Evolutionary conservation across 495 filamentous ascomycete genomes (phyloP).

Genomic region (Neurospora tetrasperma): DNA sequence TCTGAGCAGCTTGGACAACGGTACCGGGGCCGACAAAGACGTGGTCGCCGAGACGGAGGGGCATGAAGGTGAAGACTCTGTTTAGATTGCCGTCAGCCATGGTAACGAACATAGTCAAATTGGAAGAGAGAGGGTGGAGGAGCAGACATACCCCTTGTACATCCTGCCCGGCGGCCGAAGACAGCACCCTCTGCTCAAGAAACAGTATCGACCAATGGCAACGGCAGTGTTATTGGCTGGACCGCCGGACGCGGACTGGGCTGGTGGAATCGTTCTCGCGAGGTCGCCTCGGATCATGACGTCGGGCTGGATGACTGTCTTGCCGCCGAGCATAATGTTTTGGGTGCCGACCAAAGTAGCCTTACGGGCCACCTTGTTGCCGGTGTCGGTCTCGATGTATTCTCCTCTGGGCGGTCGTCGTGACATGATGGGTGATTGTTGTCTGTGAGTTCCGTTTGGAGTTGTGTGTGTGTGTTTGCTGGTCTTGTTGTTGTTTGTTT

Average conservation of each 20-base stretch:
- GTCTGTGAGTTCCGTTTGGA: neutral
- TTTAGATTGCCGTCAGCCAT: neutral
- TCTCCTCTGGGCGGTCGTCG: slow-evolving; percentile 72
- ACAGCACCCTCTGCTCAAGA: slow-evolving; percentile 62
- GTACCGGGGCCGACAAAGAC: slow-evolving; percentile 70
- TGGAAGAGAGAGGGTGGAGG: neutral
- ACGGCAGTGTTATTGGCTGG: slow-evolving; percentile 55
- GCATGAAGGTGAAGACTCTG: slow-evolving; percentile 60
- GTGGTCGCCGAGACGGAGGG: slow-evolving; percentile 85
- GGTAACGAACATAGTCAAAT: neutral
- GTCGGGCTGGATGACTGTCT: slow-evolving; percentile 85
- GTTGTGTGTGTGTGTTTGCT: neutral
- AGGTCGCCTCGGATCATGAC: slow-evolving; percentile 90
- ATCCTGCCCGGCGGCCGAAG: slow-evolving; percentile 69
- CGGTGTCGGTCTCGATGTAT: slow-evolving; percentile 97
- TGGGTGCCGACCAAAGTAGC: slow-evolving; percentile 85
- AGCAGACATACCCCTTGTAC: slow-evolving; percentile 45
- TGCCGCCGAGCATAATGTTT: slow-evolving; percentile 94
- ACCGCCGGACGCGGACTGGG: slow-evolving; percentile 24
- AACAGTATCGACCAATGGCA: slow-evolving; percentile 78
- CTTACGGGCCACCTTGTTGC: slow-evolving; percentile 94
- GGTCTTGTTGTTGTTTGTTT: neutral
- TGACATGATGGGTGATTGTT: slow-evolving; percentile 45
- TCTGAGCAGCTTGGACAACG: slow-evolving; percentile 65
- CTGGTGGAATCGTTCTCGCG: slow-evolving; percentile 37